These are phyloP conservation scores for Calonectria multiphialidica DNA, from an alignment of 2,329 filamentous ascomycete species.

Conservation along the genomic window DNA sequence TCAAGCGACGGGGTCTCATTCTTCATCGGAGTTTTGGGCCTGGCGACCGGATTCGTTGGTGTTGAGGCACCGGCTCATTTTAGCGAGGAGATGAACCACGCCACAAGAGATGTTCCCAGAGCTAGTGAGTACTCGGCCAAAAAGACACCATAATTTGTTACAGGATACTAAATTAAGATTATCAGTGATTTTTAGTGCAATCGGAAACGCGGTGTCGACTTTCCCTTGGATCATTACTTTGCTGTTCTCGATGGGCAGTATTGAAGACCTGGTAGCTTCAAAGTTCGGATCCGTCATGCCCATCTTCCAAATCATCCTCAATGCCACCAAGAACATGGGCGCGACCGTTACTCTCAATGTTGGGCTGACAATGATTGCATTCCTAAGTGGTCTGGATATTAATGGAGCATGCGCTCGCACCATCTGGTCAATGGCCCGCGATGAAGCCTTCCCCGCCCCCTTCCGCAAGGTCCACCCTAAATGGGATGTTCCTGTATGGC, in stretches of 20 bases:
- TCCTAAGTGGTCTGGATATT: slow-evolving; percentile 5
- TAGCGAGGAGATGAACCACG: slow-evolving; percentile 15
- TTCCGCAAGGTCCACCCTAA: slow-evolving; percentile 8
- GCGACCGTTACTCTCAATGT: background rate
- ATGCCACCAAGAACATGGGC: background rate
- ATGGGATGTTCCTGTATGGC: slow-evolving; percentile 16
- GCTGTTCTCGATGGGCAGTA: slow-evolving; percentile 8
- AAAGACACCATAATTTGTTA: background rate
- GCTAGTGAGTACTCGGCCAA: background rate
- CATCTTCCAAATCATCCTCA: slow-evolving; percentile 12
- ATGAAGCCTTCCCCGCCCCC: background rate
- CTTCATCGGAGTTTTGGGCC: slow-evolving; percentile 9
- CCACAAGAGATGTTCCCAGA: slow-evolving; percentile 3
- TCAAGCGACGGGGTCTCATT: slow-evolving; percentile 8
- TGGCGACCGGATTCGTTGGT: background rate
- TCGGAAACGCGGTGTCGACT: background rate
- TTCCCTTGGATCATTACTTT: slow-evolving; percentile 12
- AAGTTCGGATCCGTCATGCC: slow-evolving; percentile 11
- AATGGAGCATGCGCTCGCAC: slow-evolving; percentile 19
- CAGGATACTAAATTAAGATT: background rate
- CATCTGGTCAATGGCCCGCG: slow-evolving; percentile 18
- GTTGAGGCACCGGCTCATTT: slow-evolving; percentile 13
- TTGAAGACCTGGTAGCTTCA: background rate
- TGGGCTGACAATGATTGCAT: background rate
- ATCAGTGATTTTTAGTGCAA: slow-evolving; percentile 7